Percentiles rank a stretch among this genome's conserved stretches.
Conservation (phyloP, 331 rosid genomes). For the Erythrophleum ivorense region DNA sequence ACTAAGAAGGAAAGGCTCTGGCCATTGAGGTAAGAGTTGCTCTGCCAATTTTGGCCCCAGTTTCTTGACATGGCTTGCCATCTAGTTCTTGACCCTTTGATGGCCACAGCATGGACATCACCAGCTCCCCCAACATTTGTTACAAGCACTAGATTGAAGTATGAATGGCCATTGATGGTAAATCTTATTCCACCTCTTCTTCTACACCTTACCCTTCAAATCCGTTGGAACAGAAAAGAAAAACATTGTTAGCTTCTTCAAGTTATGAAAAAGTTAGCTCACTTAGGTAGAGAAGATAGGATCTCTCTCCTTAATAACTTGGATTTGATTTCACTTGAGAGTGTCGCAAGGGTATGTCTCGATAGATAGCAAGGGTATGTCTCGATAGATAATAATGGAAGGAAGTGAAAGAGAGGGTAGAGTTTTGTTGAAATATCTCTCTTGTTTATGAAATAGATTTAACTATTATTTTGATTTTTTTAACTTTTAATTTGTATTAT, state of each 20-base stretch:
- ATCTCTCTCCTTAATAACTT: no score
- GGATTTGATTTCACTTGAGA: no score
- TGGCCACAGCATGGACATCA: conserved; percentile 76
- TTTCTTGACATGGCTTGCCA: conserved; percentile 93
- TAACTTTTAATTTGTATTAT: no score
- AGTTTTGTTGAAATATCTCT: no score
- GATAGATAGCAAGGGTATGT: no score
- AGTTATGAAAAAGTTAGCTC: no score
- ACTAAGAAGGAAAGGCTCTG: conserved; percentile 83
- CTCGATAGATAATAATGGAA: no score
- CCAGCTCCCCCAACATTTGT: conserved; percentile 98
- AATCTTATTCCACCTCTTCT: conserved; percentile 92
- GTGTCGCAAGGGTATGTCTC: no score
- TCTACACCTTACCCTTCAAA: conserved; percentile 73
- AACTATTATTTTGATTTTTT: no score
- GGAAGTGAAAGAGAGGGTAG: no score
- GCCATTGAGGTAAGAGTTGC: conserved; percentile 78
- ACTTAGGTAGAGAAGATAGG: no score
- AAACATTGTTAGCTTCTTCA: not conserved
- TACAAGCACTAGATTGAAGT: conserved; percentile 86
- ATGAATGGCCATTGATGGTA: conserved; percentile 89
- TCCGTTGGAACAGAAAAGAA: not conserved
- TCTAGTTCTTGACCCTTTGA: conserved; percentile 78
- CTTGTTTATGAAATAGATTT: no score
- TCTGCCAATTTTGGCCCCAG: conserved; percentile 98